These are phyloP conservation scores for Lachnellula cervina DNA, from an alignment of 2,329 filamentous ascomycete genomes.

Conservation along the genomic window DNA sequence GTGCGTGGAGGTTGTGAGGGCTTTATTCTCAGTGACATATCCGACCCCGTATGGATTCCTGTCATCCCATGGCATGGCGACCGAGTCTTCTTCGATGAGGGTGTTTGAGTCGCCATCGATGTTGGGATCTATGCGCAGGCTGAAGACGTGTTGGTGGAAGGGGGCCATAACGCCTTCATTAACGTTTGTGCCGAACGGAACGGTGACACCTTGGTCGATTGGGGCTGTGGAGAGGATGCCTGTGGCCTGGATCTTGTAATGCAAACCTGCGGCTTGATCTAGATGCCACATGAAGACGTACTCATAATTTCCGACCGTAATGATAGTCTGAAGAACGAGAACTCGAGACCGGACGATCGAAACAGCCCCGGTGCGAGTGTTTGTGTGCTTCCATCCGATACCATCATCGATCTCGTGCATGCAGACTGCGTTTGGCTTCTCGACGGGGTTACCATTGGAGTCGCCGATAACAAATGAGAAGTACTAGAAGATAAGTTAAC, in stretches of 20 bases:
- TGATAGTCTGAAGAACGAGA: constrained; percentile 25
- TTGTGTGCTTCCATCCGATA: constrained; percentile 67
- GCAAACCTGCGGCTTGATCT: constrained; percentile 58
- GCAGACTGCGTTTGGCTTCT: constrained; percentile 58
- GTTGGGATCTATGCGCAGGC: constrained; percentile 49
- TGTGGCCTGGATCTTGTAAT: constrained; percentile 58
- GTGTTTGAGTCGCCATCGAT: constrained; percentile 51
- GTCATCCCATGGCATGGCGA: constrained; percentile 39
- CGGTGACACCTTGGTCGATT: constrained; percentile 48
- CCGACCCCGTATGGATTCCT: constrained; percentile 50
- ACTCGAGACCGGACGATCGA: constrained; percentile 23
- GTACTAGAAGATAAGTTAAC: constrained; percentile 33
- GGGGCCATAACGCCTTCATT: constrained; percentile 53
- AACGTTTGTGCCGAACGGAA: constrained; percentile 56
- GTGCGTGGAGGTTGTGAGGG: constrained; percentile 31
- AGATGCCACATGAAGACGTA: constrained; percentile 62
- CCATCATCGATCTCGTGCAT: constrained; percentile 67
- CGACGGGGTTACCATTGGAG: constrained; percentile 48
- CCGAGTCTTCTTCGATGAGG: constrained; percentile 49
- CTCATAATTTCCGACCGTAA: constrained; percentile 65
- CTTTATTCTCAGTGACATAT: constrained; percentile 36
- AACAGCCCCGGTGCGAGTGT: constrained; percentile 37
- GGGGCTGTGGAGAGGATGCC: constrained; percentile 55
- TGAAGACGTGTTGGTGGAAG: constrained; percentile 57
- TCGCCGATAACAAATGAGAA: constrained; percentile 50